Percentiles rank a stretch among this genome's conserved stretches.
These are phyloP conservation scores for Fusarium phyllophilum DNA, from an alignment of 2,329 filamentous ascomycete species.

Conservation along the genomic window DNA sequence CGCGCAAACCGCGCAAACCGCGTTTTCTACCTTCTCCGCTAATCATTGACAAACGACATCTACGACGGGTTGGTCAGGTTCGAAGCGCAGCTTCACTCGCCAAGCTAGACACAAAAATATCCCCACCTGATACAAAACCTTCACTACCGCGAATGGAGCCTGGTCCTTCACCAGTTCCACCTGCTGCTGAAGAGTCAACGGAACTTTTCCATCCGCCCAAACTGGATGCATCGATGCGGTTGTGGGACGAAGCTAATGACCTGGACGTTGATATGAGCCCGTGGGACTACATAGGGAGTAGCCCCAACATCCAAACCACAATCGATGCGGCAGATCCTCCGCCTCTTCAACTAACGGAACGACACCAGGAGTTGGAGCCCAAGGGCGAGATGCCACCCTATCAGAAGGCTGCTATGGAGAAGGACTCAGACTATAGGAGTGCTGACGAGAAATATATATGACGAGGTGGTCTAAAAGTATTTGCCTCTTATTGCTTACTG, in stretches of 20 bases:
- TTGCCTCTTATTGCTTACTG: neutral
- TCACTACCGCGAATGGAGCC: too few species aligned
- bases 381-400: neutral
- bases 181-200: neutral
- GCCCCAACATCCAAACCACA: too few species aligned
- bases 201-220: too few species aligned
- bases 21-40: rapidly evolving
- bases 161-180: neutral
- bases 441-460: neutral
- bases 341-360: too few species aligned
- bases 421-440: neutral
- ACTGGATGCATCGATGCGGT: too few species aligned
- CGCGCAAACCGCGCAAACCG: neutral
- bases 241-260: too few species aligned
- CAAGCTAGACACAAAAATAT: neutral
- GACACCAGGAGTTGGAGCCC: neutral
- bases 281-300: too few species aligned
- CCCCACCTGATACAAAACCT: too few species aligned
- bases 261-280: too few species aligned
- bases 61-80: neutral
- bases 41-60: neutral
- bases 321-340: too few species aligned
- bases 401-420: rapidly evolving
- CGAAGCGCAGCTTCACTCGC: neutral
- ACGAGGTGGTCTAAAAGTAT: neutral